phyloP scores from a whole-genome alignment of 345 rosid genomes.

The Streptanthus diversifolius region DNA sequence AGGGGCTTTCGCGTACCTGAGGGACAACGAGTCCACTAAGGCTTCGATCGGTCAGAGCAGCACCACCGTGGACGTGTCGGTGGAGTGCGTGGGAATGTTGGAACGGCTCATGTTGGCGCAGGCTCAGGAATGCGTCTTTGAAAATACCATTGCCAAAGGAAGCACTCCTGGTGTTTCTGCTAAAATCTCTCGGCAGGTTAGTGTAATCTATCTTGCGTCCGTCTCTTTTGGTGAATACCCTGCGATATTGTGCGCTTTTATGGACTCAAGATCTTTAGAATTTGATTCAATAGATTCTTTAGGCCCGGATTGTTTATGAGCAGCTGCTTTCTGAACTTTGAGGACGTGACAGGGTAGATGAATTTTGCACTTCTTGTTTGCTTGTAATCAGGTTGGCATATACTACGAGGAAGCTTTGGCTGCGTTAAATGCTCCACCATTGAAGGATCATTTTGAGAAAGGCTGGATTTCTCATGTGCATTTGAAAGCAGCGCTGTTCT shows the following conservation, averaged over 20 bases:
- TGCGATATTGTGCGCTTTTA: not conserved
- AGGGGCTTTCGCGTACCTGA: conserved; percentile 68
- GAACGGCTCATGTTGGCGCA: conserved; percentile 94
- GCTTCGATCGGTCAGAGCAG: conserved; percentile 71
- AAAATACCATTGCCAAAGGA: conserved; percentile 93
- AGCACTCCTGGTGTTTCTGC: conserved; percentile 95
- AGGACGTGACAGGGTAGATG: not conserved
- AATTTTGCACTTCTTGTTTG: not conserved
- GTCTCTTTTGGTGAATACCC: not conserved
- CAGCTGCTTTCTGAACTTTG: not conserved
- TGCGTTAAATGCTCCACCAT: conserved; percentile 58
- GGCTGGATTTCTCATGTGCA: conserved; percentile 92
- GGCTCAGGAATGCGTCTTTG: conserved; percentile 97
- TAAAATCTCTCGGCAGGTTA: conserved; percentile 88
- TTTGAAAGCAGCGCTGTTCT: conserved; percentile 79
- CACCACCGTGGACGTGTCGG: conserved; percentile 75
- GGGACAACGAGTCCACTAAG: conserved; percentile 73
- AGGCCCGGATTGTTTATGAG: not conserved
- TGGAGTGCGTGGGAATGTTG: conserved; percentile 90
- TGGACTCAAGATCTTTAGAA: not conserved
- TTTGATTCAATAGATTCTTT: not conserved
- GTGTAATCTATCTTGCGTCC: conserved; percentile 11
- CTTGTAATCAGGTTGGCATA: conserved; percentile 63
- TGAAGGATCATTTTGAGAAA: conserved; percentile 95
- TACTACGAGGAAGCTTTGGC: conserved; percentile 93